Evolutionary conservation across 2,329 filamentous ascomycete genomes (phyloP), one percentile per base, ranked within the genome.

Genomic region (Trichoderma sp.): DNA sequence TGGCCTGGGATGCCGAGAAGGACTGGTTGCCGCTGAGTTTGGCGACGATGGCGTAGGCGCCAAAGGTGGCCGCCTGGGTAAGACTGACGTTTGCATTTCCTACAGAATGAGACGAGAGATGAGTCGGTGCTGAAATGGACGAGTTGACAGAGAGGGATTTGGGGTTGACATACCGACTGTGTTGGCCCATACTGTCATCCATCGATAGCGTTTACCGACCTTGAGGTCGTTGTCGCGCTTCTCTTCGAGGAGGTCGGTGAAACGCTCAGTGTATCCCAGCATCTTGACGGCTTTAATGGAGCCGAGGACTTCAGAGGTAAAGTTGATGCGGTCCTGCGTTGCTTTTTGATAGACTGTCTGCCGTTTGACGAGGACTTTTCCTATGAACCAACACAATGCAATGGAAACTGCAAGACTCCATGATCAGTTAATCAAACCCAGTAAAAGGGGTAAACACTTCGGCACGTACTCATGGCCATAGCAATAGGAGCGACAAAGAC

Each of bases 211-310:
- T 54, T 74, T 73, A 1, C 71, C 71, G 0, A 68, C 63, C 2
- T 61, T 57, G 26, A 76, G 66, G 19, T 75, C 73, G 2, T 73
- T 60, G 14, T 71, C 67, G 12, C 74, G 68, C 45, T 71, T 74
- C 19, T 69, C 59, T 14, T 68, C 63, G 59, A 76, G 71, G 0
- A 73, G 61, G 2, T 60, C 57, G 2, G 66, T 63, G 14, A 76
- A 74, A 10, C 67, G 67, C 24, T 75, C 72, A 1, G 74, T 69
- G 7, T 72, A 68, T 0, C 74, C 74, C 1, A 76, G 68, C 74
- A 77, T 76, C 56, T 77, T 77, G n/a, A 75, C 70, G 0, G 72
- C 67, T 17, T 76, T 76, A 28, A 76, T 72, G 0, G 73, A 75
- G 3, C 72, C 66, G 7, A 77, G 64, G 2, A 75, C 70, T 28